phyloP scores from a whole-genome alignment of 768 basidiomycete genomes.

The Lactifluus echinatus region DNA sequence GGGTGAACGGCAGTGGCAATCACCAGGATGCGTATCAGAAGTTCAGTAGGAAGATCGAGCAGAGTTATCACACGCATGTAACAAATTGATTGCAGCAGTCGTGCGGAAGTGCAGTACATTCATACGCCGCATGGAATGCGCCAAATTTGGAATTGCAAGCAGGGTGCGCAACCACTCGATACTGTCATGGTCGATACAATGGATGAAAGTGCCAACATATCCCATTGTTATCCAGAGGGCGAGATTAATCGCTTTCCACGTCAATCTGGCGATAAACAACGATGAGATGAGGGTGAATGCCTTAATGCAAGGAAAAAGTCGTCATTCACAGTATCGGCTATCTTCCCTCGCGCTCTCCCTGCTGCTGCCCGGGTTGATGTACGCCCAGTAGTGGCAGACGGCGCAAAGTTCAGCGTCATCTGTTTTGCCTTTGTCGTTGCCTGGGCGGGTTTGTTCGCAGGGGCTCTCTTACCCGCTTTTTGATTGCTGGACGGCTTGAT shows the following conservation, averaged over 20 bases:
- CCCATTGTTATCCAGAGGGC: neutral
- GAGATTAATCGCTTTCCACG: constrained; percentile 20
- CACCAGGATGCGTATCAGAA: constrained; percentile 3
- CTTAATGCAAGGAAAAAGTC: neutral
- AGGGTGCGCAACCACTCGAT: neutral
- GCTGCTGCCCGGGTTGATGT: constrained; percentile 59
- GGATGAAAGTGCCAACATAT: neutral
- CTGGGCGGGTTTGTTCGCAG: constrained; percentile 39
- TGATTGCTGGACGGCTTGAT: constrained; percentile 24
- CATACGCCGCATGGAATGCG: neutral
- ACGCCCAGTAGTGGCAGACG: constrained; percentile 36
- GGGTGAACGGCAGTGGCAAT: constrained; percentile 7
- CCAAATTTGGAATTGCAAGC: constrained; percentile 1
- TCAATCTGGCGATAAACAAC: constrained; percentile 15
- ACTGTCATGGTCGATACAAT: neutral
- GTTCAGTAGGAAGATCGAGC: constrained; percentile 14
- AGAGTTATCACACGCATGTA: neutral
- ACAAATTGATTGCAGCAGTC: neutral
- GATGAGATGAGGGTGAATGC: neutral
- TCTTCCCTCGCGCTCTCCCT: constrained; percentile 53
- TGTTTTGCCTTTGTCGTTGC: constrained; percentile 35
- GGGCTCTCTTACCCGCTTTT: constrained; percentile 41
- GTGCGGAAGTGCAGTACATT: neutral
- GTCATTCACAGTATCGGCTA: constrained; percentile 38
- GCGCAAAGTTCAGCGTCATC: constrained; percentile 53